Percentiles rank a stretch among this genome's conserved stretches.
These are phyloP conservation scores for Tuctoria greenei DNA, from an alignment of 176 grass and related monocot species.

Conservation along the genomic window DNA sequence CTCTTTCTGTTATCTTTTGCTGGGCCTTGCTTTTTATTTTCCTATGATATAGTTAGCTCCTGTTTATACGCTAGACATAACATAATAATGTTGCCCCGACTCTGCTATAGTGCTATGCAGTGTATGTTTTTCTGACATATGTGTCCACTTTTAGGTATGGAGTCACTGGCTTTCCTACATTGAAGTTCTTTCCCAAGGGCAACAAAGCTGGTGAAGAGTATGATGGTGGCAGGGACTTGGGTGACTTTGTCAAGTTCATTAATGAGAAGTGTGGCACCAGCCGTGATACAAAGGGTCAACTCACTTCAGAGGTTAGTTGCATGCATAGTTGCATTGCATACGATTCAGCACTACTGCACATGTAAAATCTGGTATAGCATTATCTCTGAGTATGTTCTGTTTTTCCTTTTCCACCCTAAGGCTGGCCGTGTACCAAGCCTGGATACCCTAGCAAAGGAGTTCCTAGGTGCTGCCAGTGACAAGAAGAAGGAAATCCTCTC, in stretches of 20 bases:
- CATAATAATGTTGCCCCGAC: not conserved
- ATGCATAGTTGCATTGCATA: not conserved
- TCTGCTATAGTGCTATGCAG: not conserved
- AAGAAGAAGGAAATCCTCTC: slow-evolving; percentile 63
- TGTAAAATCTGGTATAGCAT: not conserved
- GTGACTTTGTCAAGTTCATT: slow-evolving; percentile 77
- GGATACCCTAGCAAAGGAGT: slow-evolving; percentile 73
- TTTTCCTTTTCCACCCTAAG: slow-evolving; percentile 23
- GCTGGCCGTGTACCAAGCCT: slow-evolving; percentile 62
- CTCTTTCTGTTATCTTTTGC: not conserved
- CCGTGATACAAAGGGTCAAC: slow-evolving; percentile 75
- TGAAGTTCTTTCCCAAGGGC: slow-evolving; percentile 91
- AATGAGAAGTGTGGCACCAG: slow-evolving; percentile 78
- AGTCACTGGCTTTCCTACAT: slow-evolving; percentile 79
- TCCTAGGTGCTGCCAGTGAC: slow-evolving; percentile 54
- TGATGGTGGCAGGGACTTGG: slow-evolving; percentile 69
- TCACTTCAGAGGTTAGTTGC: slow-evolving; percentile 60
- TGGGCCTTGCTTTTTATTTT: not conserved
- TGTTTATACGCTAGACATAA: not conserved
- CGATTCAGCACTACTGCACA: not conserved
- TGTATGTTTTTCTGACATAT: not conserved
- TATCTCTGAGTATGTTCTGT: not conserved
- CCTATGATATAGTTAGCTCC: not conserved
- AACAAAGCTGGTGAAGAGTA: slow-evolving; percentile 96
- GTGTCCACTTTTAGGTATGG: slow-evolving; percentile 54